These are phyloP conservation scores for Suillus luteus DNA, from an alignment of 768 basidiomycete genomes.

Conservation along the genomic window DNA sequence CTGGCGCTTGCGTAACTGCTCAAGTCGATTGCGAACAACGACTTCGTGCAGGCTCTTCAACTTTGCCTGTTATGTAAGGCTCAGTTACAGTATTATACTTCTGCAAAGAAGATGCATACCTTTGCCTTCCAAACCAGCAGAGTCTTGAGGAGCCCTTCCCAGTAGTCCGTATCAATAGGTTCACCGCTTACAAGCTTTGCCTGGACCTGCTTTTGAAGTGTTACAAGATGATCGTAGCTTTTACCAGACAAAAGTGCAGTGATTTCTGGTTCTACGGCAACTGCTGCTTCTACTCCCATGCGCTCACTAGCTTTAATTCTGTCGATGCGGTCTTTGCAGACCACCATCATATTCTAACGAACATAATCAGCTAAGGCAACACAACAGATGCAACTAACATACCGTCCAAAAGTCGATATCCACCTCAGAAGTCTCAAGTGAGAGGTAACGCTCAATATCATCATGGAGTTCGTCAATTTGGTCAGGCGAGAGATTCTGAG, in stretches of 20 bases:
- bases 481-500: conserved; percentile 77
- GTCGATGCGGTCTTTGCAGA: conserved; percentile 90
- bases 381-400: conserved; percentile 25
- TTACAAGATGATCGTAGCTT: conserved; percentile 79
- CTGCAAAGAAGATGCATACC: conserved; percentile 41
- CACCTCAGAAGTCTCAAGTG: conserved; percentile 77
- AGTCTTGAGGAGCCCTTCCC: conserved; percentile 92
- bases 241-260: conserved; percentile 80
- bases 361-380: conserved; percentile 10
- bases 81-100: conserved; percentile 8
- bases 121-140: conserved; percentile 97
- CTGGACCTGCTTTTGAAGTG: conserved; percentile 84
- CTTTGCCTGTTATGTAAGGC: conserved; percentile 62
- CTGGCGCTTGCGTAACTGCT: conserved; percentile 93
- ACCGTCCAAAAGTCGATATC: conserved; percentile 99
- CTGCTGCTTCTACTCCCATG: conserved; percentile 70
- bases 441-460: conserved; percentile 90
- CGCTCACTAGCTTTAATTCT: conserved; percentile 61
- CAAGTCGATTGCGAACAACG: conserved; percentile 92
- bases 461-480: conserved; percentile 94
- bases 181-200: conserved; percentile 89
- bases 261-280: conserved; percentile 86
- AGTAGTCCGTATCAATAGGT: conserved; percentile 96
- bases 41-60: conserved; percentile 92
- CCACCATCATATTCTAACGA: conserved; percentile 91